Conservation (phyloP, 179 eudicot species). For the Drosera spatulata region DNA sequence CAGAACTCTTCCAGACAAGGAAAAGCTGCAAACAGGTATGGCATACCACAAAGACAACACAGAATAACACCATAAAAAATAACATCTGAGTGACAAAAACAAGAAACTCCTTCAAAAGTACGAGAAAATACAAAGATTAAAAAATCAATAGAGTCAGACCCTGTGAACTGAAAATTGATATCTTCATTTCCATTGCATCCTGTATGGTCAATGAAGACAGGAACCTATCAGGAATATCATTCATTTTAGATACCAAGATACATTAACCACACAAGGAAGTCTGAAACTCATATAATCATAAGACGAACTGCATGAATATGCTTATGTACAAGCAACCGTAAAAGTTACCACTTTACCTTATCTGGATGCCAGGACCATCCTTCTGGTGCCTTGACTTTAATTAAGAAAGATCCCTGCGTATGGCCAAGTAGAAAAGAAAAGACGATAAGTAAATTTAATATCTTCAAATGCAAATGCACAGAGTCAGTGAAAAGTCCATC, state of each 20-base stretch:
- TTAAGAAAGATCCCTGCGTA: slow-evolving; percentile 81
- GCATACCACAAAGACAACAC: background rate
- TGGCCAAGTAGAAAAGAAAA: slow-evolving; percentile 2
- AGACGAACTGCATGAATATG: background rate
- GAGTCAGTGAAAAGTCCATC: no score
- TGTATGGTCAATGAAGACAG: slow-evolving; percentile 62
- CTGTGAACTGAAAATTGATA: slow-evolving; percentile 89
- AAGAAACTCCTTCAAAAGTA: background rate
- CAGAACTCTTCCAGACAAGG: slow-evolving; percentile 71
- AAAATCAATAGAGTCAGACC: slow-evolving; percentile 36
- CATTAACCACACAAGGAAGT: background rate
- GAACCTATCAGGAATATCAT: slow-evolving; percentile 43
- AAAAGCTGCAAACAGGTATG: slow-evolving; percentile 44
- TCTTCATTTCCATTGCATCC: slow-evolving; percentile 97
- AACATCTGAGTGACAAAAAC: background rate
- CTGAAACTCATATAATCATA: background rate
- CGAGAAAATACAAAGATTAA: background rate
- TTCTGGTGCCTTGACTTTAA: slow-evolving; percentile 84
- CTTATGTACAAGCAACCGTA: background rate
- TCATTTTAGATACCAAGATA: slow-evolving; percentile 11
- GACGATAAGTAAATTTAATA: background rate
- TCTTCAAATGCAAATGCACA: no score
- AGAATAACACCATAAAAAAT: background rate
- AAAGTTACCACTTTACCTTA: slow-evolving; percentile 29
- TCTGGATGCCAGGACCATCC: slow-evolving; percentile 98